A percentile compares a stretch with the other conserved stretches of the same genome.
Evolutionary conservation across 2,329 filamentous ascomycete genomes (phyloP).

Genomic region (Neonectria hederae): DNA sequence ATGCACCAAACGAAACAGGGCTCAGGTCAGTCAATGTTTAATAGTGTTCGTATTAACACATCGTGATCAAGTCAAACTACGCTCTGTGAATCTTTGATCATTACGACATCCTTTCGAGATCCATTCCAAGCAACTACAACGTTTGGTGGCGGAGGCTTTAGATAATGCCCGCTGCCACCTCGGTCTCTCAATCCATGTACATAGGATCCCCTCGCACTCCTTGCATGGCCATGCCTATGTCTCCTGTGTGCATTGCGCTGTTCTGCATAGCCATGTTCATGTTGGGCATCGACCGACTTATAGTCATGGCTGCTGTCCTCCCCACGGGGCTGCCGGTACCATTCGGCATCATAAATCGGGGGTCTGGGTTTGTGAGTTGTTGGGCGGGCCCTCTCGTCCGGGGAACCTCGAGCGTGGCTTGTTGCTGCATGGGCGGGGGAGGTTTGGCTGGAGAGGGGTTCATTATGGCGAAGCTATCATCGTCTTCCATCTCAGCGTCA

Average conservation of each 20-base stretch:
- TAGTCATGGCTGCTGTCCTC: slow-evolving; percentile 48
- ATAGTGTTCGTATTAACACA: slow-evolving; percentile 46
- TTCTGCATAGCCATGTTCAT: slow-evolving; percentile 55
- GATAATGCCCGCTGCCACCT: slow-evolving; percentile 1
- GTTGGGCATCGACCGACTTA: slow-evolving; percentile 58
- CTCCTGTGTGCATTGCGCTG: slow-evolving; percentile 52
- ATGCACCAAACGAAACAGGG: background rate
- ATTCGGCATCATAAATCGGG: slow-evolving; percentile 56
- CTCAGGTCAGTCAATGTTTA: slow-evolving; percentile 9
- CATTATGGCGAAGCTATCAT: slow-evolving; percentile 64
- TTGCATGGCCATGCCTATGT: slow-evolving; percentile 58
- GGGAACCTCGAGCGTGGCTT: slow-evolving; percentile 55
- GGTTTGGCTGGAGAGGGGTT: slow-evolving; percentile 52
- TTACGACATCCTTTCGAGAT: slow-evolving; percentile 39
- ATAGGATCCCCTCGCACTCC: slow-evolving; percentile 59
- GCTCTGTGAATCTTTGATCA: slow-evolving; percentile 43
- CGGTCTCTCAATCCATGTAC: slow-evolving; percentile 58
- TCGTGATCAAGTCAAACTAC: slow-evolving; percentile 38
- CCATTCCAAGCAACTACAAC: slow-evolving; percentile 11
- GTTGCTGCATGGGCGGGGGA: slow-evolving; percentile 51
- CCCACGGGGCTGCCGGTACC: slow-evolving; percentile 49
- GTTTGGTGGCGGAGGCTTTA: background rate
- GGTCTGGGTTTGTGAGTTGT: slow-evolving; percentile 46
- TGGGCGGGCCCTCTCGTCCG: slow-evolving; percentile 52
- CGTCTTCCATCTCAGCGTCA: slow-evolving; percentile 66